A percentile compares a stretch with the other conserved stretches of the same genome.
phyloP scores from a whole-genome alignment of 2,329 filamentous ascomycete species.

The Chaetothyriales sp. region DNA sequence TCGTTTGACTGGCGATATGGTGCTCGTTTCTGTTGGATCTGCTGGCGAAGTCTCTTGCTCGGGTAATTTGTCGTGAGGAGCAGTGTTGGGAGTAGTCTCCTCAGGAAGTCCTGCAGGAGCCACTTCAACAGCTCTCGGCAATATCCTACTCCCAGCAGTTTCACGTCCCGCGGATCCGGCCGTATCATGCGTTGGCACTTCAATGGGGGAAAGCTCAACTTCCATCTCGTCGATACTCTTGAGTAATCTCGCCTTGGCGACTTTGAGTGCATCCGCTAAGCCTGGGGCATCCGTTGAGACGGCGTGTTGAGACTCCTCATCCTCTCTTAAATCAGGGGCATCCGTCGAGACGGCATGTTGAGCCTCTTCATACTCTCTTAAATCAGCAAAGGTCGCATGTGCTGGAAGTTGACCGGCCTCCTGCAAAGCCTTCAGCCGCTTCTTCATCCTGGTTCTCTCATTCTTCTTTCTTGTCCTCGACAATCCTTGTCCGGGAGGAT shows the following conservation, averaged over 20 bases:
- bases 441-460: constrained; percentile 36
- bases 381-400: constrained; percentile 38
- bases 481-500: constrained; percentile 38
- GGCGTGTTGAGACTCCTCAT: constrained; percentile 7
- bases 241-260: not conserved
- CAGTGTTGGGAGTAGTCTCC: not conserved
- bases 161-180: not conserved
- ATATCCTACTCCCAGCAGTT: not conserved
- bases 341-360: not conserved
- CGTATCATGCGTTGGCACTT: not conserved
- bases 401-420: constrained; percentile 37
- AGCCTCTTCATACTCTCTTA: constrained; percentile 24
- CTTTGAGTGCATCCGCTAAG: not conserved
- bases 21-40: not conserved
- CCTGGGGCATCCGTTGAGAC: not conserved
- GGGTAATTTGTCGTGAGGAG: not conserved
- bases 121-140: not conserved
- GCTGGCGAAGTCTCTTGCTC: not conserved
- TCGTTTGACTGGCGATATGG: not conserved
- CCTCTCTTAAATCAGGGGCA: constrained; percentile 29
- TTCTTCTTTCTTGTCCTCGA: constrained; percentile 43
- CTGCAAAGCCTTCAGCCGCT: constrained; percentile 40
- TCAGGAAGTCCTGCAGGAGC: not conserved
- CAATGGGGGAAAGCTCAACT: not conserved
- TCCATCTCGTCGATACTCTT: not conserved